A percentile compares a stretch with the other conserved stretches of the same genome.
Conservation (phyloP, 108 stramenopile genomes). For the Cyclotella cryptica region DNA sequence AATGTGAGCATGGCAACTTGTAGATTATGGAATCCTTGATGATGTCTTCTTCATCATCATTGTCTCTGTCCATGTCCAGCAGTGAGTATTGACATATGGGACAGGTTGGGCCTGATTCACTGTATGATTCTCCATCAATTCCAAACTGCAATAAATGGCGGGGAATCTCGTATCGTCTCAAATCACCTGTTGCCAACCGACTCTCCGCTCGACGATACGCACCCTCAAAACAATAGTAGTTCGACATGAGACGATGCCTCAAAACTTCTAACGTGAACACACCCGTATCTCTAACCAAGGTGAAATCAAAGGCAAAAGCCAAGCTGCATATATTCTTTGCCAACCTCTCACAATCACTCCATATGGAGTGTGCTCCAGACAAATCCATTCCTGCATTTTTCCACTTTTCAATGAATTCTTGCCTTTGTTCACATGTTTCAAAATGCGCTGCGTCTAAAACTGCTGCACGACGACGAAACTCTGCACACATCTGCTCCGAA, state of each 20-base stretch:
- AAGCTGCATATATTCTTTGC: slow-evolving; percentile 8
- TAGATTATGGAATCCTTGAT: slow-evolving; percentile 3
- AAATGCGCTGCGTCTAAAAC: slow-evolving; percentile 28
- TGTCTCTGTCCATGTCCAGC: slow-evolving; percentile 5
- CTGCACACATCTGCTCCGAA: slow-evolving; percentile 30
- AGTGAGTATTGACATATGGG: slow-evolving; percentile 30
- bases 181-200: slow-evolving; percentile 24
- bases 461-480: slow-evolving; percentile 31
- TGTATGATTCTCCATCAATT: not conserved
- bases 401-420: slow-evolving; percentile 24
- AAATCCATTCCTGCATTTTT: slow-evolving; percentile 37
- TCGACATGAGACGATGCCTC: slow-evolving; percentile 22
- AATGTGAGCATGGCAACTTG: slow-evolving; percentile 43
- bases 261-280: slow-evolving; percentile 5
- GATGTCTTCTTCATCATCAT: not conserved
- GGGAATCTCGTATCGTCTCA: slow-evolving; percentile 33
- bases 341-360: slow-evolving; percentile 22
- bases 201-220: slow-evolving; percentile 30
- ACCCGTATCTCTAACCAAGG: not conserved
- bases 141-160: slow-evolving; percentile 6
- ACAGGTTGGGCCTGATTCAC: slow-evolving; percentile 3
- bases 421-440: slow-evolving; percentile 24
- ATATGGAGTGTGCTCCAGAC: slow-evolving; percentile 28
- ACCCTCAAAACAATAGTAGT: slow-evolving; percentile 34
- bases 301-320: not conserved